These are phyloP conservation scores for Agrostemma githago DNA, from an alignment of 148 eudicot genomes.

Conservation along the genomic window DNA sequence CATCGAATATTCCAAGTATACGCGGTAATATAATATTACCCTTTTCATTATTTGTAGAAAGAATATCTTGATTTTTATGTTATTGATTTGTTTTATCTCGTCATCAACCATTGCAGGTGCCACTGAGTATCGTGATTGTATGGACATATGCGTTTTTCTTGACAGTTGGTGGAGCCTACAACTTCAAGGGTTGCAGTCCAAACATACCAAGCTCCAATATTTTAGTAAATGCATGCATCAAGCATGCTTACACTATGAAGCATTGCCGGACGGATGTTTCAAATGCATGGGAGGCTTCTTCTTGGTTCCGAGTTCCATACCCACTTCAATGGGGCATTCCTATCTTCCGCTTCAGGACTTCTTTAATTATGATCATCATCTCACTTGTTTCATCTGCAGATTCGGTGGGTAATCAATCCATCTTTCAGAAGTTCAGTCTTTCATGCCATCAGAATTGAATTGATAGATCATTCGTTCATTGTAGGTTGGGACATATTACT, in stretches of 20 bases:
- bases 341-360: slow-evolving; percentile 72
- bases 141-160: slow-evolving; percentile 92
- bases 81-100: background rate
- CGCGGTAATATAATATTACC: slow-evolving; percentile 48
- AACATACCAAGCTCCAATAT: slow-evolving; percentile 80
- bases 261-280: slow-evolving; percentile 96
- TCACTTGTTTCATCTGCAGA: slow-evolving; percentile 81
- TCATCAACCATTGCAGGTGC: slow-evolving; percentile 53
- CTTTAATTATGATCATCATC: slow-evolving; percentile 70
- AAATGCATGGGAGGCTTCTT: slow-evolving; percentile 75
- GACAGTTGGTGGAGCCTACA: slow-evolving; percentile 94
- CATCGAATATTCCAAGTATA: slow-evolving; percentile 67
- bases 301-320: slow-evolving; percentile 90
- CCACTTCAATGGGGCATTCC: slow-evolving; percentile 97
- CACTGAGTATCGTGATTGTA: slow-evolving; percentile 65
- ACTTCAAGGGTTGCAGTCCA: slow-evolving; percentile 73
- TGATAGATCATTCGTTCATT: background rate
- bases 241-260: slow-evolving; percentile 88
- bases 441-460: background rate
- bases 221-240: slow-evolving; percentile 60
- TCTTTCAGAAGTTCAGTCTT: background rate
- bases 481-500: slow-evolving; percentile 83
- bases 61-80: background rate
- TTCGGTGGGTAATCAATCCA: slow-evolving; percentile 55
- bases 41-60: background rate